Conservation (phyloP, 345 rosid genomes). For the Conringia planisiliqua region DNA sequence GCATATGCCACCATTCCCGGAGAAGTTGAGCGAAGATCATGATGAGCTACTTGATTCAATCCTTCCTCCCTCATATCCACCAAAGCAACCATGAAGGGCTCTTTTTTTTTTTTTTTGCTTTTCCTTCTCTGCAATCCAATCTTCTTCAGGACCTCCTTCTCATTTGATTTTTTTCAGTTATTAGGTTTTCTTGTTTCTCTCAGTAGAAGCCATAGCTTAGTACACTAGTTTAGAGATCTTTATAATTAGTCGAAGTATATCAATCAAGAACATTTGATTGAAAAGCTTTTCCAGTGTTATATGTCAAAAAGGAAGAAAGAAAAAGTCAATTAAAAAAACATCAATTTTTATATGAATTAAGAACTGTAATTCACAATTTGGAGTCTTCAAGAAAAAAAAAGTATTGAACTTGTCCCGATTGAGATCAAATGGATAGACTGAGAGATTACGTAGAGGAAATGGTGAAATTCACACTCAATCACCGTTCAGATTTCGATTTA, state of each 20-base stretch:
- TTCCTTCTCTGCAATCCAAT: neutral
- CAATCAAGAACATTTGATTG: neutral
- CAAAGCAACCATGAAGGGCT: conserved; percentile 28
- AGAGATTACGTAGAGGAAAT: conserved; percentile 42
- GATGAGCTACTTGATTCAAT: conserved; percentile 44
- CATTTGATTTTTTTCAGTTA: neutral
- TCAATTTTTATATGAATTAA: too few species aligned
- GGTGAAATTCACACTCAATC: conserved; percentile 41
- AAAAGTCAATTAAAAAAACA: neutral
- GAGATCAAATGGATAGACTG: conserved; percentile 32
- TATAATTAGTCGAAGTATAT: neutral
- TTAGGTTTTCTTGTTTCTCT: neutral
- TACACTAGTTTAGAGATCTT: neutral
- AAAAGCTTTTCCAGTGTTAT: neutral
- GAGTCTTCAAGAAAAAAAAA: neutral
- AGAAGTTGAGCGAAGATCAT: conserved; percentile 39
- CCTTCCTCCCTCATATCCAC: conserved; percentile 33
- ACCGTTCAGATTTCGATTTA: conserved; percentile 36
- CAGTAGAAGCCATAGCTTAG: neutral
- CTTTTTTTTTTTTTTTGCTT: neutral
- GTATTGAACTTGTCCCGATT: neutral
- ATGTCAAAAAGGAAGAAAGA: neutral
- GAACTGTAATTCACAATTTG: neutral
- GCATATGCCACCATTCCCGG: conserved; percentile 73
- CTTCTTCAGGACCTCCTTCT: neutral